Evolutionary conservation across 2,329 filamentous ascomycete genomes (phyloP), one percentile per base, ranked within the genome.

Genomic region (Sporothrix humicola): DNA sequence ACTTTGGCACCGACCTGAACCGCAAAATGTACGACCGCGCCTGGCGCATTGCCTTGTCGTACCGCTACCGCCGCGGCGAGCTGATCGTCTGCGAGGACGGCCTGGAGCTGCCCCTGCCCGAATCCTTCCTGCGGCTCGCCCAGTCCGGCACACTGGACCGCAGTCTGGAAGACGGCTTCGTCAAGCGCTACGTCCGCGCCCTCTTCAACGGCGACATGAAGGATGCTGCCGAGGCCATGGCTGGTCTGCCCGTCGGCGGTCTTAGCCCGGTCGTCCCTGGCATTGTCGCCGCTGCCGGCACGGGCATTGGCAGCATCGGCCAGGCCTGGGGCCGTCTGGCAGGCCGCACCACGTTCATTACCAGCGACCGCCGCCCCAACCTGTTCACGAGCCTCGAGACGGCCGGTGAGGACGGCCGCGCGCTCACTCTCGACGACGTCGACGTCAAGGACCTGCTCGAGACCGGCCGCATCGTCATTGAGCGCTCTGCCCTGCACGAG

Each of bases 381-480:
- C 84, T 98, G 68, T 91, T 90, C 77, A 86, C 86, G 52, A 90
- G 91, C 48, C 85, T 97, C 79, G 86, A 88, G 70, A 84, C 88
- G 74, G 83, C 91, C 75, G 88, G 87, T 9, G 84, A 88, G 79
- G 88, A 94, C 75, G 93, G 92, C 23, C 88, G 90, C 73, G 91
- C 91, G 9, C 84, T 94, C 77, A 87, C 89, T 73, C 85, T 91
- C 74, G 84, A 87, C n/a, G 92, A 97, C 76, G 93, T 99, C 50
- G 96, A 98, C 82, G 94, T 99, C 76, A 99, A 98, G 88, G 93
- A 98, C 81, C 83, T 99, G 76, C 84, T 99, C 77, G 93, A 96
- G 84, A 90, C 91, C 72, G 92, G 93, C 72, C 90, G 94, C 79
- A 85, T 99, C 75, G 90, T 99, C 74, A 90, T 99, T 79, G 96